These are phyloP conservation scores for Epichloe elymi DNA, from an alignment of 2,329 filamentous ascomycete species.

Conservation along the genomic window DNA sequence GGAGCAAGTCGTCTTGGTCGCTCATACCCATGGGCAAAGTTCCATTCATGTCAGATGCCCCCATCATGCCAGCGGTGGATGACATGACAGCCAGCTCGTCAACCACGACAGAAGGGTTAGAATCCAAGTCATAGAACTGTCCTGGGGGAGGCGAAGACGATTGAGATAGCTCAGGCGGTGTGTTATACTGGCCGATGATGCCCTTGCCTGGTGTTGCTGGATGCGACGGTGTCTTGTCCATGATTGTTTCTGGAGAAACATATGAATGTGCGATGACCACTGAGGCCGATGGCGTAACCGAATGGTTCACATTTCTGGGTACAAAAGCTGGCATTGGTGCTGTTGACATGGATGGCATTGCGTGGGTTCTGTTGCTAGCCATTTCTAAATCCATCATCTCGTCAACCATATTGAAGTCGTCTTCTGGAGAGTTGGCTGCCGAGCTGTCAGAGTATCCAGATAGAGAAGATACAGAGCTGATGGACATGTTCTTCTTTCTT, in stretches of 20 bases:
- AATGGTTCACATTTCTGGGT: constrained; percentile 19
- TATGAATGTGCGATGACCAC: constrained; percentile 26
- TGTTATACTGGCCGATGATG: constrained; percentile 38
- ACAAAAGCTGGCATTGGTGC: constrained; percentile 26
- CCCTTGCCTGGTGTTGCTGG: constrained; percentile 38
- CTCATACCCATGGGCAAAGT: constrained; percentile 21
- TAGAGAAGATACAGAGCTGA: constrained; percentile 38
- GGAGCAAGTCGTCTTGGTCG: constrained; percentile 30
- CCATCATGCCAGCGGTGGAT: constrained; percentile 19
- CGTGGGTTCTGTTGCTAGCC: constrained; percentile 12
- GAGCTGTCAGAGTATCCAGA: constrained; percentile 46
- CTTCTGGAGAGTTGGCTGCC: constrained; percentile 37
- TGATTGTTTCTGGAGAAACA: constrained; percentile 33
- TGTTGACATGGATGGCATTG: constrained; percentile 29
- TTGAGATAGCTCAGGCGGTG: constrained; percentile 47
- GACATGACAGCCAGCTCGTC: constrained; percentile 20
- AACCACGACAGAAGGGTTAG: constrained; percentile 19
- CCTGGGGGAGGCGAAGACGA: constrained; percentile 38
- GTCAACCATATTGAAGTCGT: constrained; percentile 33
- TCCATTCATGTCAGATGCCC: constrained; percentile 20
- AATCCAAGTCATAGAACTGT: constrained; percentile 35
- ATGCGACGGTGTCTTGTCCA: constrained; percentile 24
- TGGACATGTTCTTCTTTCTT: constrained; percentile 40
- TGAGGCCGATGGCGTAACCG: constrained; percentile 27
- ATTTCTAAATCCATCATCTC: constrained; percentile 33